A percentile compares a stretch with the other conserved stretches of the same genome.
Conservation (phyloP, 257 asterid genomes). For the Anisodus acutangulus region DNA sequence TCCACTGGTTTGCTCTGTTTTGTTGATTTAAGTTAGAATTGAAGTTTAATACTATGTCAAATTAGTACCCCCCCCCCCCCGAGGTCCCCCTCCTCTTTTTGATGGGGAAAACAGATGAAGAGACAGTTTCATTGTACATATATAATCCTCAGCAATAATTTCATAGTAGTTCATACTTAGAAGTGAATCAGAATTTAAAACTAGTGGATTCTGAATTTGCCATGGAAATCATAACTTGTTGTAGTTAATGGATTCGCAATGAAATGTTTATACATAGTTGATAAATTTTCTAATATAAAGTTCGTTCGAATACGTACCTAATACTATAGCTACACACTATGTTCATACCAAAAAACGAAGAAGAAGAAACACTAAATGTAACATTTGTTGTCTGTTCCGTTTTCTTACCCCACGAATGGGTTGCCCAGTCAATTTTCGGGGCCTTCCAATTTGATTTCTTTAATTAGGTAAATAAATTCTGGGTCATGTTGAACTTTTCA, state of each 20-base stretch:
- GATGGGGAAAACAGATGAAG: neutral
- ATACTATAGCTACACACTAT: neutral
- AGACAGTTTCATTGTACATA: no score
- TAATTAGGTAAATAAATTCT: constrained; percentile 14
- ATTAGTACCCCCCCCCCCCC: neutral
- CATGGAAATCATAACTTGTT: neutral
- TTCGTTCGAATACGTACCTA: neutral
- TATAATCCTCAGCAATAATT: neutral
- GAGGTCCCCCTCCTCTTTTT: neutral
- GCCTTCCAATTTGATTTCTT: neutral
- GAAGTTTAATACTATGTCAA: neutral
- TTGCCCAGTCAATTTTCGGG: neutral
- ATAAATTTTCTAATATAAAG: neutral
- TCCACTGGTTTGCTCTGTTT: neutral
- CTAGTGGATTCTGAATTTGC: neutral
- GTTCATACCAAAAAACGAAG: neutral
- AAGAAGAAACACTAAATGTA: neutral
- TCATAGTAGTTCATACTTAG: neutral
- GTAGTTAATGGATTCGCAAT: neutral
- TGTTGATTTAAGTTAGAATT: neutral
- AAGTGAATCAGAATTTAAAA: neutral
- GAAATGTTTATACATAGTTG: neutral
- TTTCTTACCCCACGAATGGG: neutral
- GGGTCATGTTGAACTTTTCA: neutral
- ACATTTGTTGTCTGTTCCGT: neutral